These are phyloP conservation scores for Endothia cerciana DNA, from an alignment of 2,329 filamentous ascomycete genomes.

Conservation along the genomic window DNA sequence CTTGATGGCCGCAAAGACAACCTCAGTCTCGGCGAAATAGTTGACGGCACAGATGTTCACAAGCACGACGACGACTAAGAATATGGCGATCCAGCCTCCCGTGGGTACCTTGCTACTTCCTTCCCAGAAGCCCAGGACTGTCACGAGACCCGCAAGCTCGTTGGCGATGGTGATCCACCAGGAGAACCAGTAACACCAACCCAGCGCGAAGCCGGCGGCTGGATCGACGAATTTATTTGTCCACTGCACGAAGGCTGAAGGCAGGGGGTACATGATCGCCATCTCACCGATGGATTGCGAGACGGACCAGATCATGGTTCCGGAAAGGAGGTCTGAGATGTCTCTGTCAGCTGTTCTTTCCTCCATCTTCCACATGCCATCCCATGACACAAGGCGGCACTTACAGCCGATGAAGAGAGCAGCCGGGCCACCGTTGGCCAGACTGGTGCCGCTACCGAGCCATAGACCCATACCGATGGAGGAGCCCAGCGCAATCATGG, in stretches of 20 bases:
- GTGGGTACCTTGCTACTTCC: slow-evolving; percentile 44
- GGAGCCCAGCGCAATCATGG: slow-evolving; percentile 55
- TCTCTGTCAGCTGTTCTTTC: not conserved
- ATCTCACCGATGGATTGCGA: slow-evolving; percentile 51
- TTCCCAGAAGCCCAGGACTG: slow-evolving; percentile 47
- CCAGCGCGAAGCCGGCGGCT: slow-evolving; percentile 48
- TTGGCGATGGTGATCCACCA: slow-evolving; percentile 50
- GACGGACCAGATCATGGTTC: slow-evolving; percentile 51
- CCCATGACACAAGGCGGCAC: not conserved
- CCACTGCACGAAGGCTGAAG: slow-evolving; percentile 52
- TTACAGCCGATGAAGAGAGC: slow-evolving; percentile 49
- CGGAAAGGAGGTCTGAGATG: slow-evolving; percentile 40
- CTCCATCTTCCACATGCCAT: not conserved
- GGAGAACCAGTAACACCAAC: slow-evolving; percentile 52
- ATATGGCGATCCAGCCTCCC: slow-evolving; percentile 50
- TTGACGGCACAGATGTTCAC: slow-evolving; percentile 48
- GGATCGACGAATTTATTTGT: slow-evolving; percentile 48
- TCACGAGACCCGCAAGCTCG: slow-evolving; percentile 46
- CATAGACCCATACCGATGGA: slow-evolving; percentile 53
- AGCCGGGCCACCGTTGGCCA: slow-evolving; percentile 47
- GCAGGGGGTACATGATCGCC: slow-evolving; percentile 50
- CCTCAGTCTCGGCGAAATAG: slow-evolving; percentile 51
- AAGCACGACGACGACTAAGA: slow-evolving; percentile 43
- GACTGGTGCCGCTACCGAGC: slow-evolving; percentile 48
- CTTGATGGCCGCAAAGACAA: slow-evolving; percentile 48